Evolutionary conservation across 1,284 basidiomycete species (phyloP).

Genomic region (Pseudozyma pruni): DNA sequence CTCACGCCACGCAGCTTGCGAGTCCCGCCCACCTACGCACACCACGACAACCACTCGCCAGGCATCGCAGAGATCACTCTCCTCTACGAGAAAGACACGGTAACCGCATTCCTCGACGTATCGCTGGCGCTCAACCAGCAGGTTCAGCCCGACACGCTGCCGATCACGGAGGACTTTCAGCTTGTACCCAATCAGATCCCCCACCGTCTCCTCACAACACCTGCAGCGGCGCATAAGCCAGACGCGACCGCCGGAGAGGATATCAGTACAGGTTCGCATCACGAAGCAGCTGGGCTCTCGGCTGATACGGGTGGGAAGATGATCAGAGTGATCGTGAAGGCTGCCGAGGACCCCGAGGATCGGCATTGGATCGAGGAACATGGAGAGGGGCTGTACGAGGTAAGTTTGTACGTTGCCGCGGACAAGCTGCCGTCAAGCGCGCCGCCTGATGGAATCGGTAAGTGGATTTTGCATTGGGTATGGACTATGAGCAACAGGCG

Average conservation of each 20-base stretch:
- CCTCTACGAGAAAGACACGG: slow-evolving; percentile 33
- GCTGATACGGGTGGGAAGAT: not conserved
- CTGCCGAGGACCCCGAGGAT: slow-evolving; percentile 48
- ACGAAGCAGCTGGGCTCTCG: not conserved
- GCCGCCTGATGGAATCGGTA: slow-evolving; percentile 48
- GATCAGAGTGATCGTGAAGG: slow-evolving; percentile 35
- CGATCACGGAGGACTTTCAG: slow-evolving; percentile 25
- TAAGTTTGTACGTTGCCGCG: slow-evolving; percentile 46
- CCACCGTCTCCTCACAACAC: slow-evolving; percentile 12
- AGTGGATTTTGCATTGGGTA: too few relatives aligned
- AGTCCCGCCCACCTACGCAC: slow-evolving; percentile 27
- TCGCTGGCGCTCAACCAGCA: slow-evolving; percentile 33
- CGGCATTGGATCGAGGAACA: slow-evolving; percentile 36
- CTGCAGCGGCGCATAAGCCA: slow-evolving; percentile 9
- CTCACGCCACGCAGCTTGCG: slow-evolving; percentile 35
- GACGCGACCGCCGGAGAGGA: slow-evolving; percentile 2
- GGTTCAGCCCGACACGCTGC: slow-evolving; percentile 24
- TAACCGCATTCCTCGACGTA: slow-evolving; percentile 26
- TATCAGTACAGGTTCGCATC: slow-evolving; percentile 15
- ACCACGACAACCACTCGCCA: slow-evolving; percentile 42
- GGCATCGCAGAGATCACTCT: slow-evolving; percentile 50
- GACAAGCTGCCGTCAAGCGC: slow-evolving; percentile 31
- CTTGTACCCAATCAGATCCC: slow-evolving; percentile 36
- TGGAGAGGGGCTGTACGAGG: slow-evolving; percentile 52
- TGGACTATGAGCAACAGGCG: too few relatives aligned